These are phyloP conservation scores for Candida montana DNA, from an alignment of 805 yeast species.

Conservation along the genomic window DNA sequence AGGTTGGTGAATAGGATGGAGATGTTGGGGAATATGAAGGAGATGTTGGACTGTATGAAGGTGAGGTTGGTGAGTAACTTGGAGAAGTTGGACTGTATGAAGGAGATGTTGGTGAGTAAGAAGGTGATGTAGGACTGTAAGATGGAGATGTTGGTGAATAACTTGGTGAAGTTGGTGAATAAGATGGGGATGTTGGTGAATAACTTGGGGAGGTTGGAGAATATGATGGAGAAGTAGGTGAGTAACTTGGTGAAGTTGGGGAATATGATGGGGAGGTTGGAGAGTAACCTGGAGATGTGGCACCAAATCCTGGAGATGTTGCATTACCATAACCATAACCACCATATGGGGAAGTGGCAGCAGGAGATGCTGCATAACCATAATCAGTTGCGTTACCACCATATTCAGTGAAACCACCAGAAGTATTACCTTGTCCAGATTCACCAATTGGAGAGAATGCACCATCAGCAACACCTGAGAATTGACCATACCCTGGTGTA, in stretches of 20 bases:
- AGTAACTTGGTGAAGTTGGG: conserved; percentile 59
- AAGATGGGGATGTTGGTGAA: conserved; percentile 47
- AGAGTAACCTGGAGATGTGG: conserved; percentile 66
- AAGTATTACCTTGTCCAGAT: conserved; percentile 79
- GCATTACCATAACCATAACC: conserved; percentile 43
- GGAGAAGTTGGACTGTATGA: conserved; percentile 59
- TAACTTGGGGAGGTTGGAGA: conserved; percentile 72
- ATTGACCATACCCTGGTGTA: conserved; percentile 65
- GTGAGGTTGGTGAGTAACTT: conserved; percentile 39
- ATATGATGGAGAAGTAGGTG: conserved; percentile 61
- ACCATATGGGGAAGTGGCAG: conserved; percentile 46
- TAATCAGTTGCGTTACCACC: conserved; percentile 54
- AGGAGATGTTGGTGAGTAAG: conserved; percentile 64
- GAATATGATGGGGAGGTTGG: conserved; percentile 67
- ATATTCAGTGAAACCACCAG: conserved; percentile 62
- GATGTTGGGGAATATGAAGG: conserved; percentile 77
- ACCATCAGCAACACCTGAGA: conserved; percentile 61
- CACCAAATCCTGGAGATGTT: conserved; percentile 47
- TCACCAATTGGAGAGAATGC: conserved; percentile 92
- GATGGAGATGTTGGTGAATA: conserved; percentile 53
- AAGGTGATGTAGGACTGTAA: conserved; percentile 44
- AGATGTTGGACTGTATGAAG: conserved; percentile 70
- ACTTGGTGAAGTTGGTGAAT: conserved; percentile 59
- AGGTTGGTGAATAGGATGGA: conserved; percentile 72
- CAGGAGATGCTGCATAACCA: conserved; percentile 57